Base-by-base conservation (phyloP, 2,329 filamentous ascomycete genomes). In the Leptographium lundbergii region DNA sequence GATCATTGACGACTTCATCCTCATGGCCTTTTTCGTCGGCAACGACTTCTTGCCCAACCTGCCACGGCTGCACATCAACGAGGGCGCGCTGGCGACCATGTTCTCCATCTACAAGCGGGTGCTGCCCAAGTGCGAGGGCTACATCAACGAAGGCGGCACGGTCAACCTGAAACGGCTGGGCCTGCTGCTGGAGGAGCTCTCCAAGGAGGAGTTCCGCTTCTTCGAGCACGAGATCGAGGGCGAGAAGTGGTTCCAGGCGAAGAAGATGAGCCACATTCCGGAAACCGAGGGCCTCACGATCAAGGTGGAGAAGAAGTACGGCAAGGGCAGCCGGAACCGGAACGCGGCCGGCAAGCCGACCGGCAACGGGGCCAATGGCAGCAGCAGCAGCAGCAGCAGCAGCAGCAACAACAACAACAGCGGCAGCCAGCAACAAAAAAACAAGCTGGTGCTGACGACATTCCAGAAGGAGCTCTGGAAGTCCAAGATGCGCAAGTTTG, bases 11-110 rank as follows among this genome's bases (percentile, higher is more conserved):
- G 94, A 99, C 77, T 99, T 99, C 73, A 97, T 99, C 70, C 82
- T 99, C 62, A 96, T 99, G 91, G 92, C 91, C 54, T 99, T 99
- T 76, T 99, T 99, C 72, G 90, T 99, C 67, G 94, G 94, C 70
- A 99, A 99, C 73, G 94, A 99, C 81, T 99, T 99, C 75, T 81
- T 99, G 71, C 94, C 94, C 3, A 96, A 99, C 73, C 79, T 99
- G 60, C 95, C 95, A 6, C 89, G 95, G 68, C 75, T 99, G 64
- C 94, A 99, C 73, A 99, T 99, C 73, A 99, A 99, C 72, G 95
- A 99, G 73, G 95, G 94, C 64, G 94, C 95, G 25, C 76, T 99
- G 72, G 89, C 92, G 27, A 86, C 94, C 69, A 99, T 99, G 94
- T 99, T 99, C 72, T 87, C 88, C 69, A 85, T 96, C 61, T 99